Evolutionary conservation across 2,329 filamentous ascomycete genomes (phyloP).

Genomic region (Leptographium wingfieldii): DNA sequence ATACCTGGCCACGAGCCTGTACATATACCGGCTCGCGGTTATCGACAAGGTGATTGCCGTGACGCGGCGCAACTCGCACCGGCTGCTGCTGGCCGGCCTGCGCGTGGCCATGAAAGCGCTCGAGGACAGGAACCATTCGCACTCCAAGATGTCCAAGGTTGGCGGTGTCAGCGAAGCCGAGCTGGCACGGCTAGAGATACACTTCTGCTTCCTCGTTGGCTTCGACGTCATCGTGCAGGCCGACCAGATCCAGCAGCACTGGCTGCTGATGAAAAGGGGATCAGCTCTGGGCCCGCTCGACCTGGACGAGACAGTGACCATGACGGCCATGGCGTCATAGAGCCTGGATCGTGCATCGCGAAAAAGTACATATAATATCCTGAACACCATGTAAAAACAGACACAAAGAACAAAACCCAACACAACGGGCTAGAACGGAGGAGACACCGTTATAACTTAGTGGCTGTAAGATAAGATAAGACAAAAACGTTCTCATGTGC

Average conservation of each 20-base stretch:
- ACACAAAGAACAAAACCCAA: background rate
- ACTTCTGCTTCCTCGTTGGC: constrained; percentile 74
- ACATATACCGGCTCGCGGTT: constrained; percentile 73
- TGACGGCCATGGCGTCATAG: background rate
- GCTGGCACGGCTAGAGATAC: constrained; percentile 75
- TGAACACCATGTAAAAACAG: background rate
- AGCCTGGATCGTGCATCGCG: background rate
- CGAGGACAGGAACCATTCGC: constrained; percentile 84
- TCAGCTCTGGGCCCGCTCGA: constrained; percentile 12
- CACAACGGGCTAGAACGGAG: background rate
- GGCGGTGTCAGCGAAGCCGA: constrained; percentile 77
- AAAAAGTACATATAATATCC: background rate
- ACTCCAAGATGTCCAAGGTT: constrained; percentile 71
- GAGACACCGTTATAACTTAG: background rate
- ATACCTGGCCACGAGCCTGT: constrained; percentile 78
- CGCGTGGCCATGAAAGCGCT: constrained; percentile 86
- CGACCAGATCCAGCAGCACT: constrained; percentile 50
- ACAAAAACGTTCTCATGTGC: background rate
- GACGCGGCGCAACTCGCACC: constrained; percentile 73
- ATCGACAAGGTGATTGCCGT: constrained; percentile 68
- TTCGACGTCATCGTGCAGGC: constrained; percentile 62
- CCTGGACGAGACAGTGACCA: constrained; percentile 5
- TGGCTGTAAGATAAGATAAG: background rate
- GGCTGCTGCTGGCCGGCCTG: constrained; percentile 70
- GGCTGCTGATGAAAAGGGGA: constrained; percentile 42